Evolutionary conservation across 495 filamentous ascomycete genomes (phyloP).

Genomic region (Poronia punctata): DNA sequence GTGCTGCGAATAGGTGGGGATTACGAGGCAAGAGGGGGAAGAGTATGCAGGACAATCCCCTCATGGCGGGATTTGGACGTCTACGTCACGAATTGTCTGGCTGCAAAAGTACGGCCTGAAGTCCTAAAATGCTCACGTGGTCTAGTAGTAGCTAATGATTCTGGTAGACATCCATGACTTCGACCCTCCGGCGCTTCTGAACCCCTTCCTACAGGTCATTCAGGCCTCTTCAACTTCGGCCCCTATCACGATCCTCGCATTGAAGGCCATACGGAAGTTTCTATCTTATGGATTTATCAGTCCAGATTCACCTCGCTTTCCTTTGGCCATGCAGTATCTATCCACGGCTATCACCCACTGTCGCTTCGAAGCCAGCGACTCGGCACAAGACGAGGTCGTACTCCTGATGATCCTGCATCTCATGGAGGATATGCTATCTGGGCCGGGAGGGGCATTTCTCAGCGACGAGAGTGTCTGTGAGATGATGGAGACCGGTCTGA

Average conservation of each 20-base stretch:
- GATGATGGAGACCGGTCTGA: constrained; percentile 98
- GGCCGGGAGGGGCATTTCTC: constrained; percentile 81
- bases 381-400: constrained; percentile 90
- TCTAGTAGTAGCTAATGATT: constrained; percentile 9
- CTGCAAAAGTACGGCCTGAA: constrained; percentile 60
- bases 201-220: constrained; percentile 96
- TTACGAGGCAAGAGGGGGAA: constrained; percentile 93
- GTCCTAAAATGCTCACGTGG: background rate
- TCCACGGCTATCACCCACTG: constrained; percentile 96
- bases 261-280: constrained; percentile 96
- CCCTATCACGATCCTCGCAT: constrained; percentile 87
- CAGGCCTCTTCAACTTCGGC: constrained; percentile 94
- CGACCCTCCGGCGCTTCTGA: constrained; percentile 81
- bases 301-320: constrained; percentile 70
- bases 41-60: constrained; percentile 96
- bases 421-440: constrained; percentile 96
- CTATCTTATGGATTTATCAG: constrained; percentile 90
- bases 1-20: constrained; percentile 64
- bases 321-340: constrained; percentile 87
- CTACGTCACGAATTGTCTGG: constrained; percentile 81
- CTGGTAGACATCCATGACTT: constrained; percentile 72
- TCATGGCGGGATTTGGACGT: constrained; percentile 91
- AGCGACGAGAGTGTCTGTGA: constrained; percentile 97
- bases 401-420: constrained; percentile 87
- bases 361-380: constrained; percentile 93